These are phyloP conservation scores for Boechera retrofracta DNA, from an alignment of 345 rosid species.

Conservation along the genomic window DNA sequence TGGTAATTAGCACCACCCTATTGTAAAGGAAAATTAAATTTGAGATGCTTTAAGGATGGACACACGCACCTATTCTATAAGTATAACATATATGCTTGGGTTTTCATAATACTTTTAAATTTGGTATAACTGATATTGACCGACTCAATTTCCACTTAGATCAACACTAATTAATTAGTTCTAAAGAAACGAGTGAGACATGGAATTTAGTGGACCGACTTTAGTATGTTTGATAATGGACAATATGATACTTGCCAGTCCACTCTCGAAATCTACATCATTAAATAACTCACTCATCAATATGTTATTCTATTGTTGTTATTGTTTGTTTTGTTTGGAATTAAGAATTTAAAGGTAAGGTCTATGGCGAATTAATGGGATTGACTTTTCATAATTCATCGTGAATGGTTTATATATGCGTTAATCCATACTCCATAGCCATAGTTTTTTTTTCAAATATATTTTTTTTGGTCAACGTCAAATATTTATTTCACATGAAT, in stretches of 20 bases:
- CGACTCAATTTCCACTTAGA: background rate
- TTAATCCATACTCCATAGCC: too few relatives aligned
- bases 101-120: background rate
- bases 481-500: too few relatives aligned
- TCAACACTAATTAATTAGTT: background rate
- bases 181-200: background rate
- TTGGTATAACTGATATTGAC: background rate
- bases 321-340: background rate
- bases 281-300: background rate
- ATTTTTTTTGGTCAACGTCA: too few relatives aligned
- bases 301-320: background rate
- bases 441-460: too few relatives aligned
- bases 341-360: background rate
- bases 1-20: background rate
- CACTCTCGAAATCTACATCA: background rate
- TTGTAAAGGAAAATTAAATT: background rate
- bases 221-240: background rate
- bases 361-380: background rate
- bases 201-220: background rate
- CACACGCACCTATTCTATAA: background rate
- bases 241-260: constrained; percentile 7
- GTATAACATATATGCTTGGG: background rate
- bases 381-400: background rate
- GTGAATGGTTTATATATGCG: background rate
- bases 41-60: constrained; percentile 4